phyloP scores from a whole-genome alignment of 2,329 filamentous ascomycete genomes.

The Incumbomyces lentus region DNA sequence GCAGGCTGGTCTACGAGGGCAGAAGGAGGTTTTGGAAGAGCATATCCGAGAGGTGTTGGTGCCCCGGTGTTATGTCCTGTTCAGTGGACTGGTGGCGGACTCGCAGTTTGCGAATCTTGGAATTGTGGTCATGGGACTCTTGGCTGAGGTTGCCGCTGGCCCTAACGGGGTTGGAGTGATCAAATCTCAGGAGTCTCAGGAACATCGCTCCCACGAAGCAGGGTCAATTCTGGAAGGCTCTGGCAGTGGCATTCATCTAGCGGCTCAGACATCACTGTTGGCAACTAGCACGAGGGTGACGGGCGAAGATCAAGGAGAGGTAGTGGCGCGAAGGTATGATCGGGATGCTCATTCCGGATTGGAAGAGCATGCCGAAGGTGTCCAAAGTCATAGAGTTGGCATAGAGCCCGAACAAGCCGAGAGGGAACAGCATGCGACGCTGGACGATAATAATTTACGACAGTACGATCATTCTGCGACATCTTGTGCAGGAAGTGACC shows the following conservation, averaged over 20 bases:
- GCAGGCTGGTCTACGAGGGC: constrained; percentile 25
- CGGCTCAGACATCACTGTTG: background rate
- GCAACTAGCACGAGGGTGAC: constrained; percentile 7
- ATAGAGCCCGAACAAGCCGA: background rate
- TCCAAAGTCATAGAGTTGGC: background rate
- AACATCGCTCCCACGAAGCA: constrained; percentile 15
- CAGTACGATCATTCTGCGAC: too few species aligned
- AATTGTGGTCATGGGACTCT: constrained; percentile 53
- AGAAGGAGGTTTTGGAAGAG: constrained; percentile 23
- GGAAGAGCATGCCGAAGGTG: background rate
- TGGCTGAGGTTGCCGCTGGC: constrained; percentile 49
- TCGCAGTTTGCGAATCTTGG: constrained; percentile 63
- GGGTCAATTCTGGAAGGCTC: constrained; percentile 3
- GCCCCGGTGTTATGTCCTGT: constrained; percentile 37
- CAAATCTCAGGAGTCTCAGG: constrained; percentile 19
- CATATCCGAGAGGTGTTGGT: constrained; percentile 35
- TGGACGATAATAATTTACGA: too few species aligned
- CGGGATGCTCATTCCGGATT: constrained; percentile 5
- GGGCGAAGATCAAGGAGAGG: constrained; percentile 9
- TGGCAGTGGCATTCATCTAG: constrained; percentile 6
- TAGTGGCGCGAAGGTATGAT: constrained; percentile 14
- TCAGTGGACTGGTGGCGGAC: constrained; percentile 61
- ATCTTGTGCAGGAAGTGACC: too few species aligned
- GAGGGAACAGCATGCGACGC: background rate
- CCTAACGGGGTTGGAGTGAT: constrained; percentile 29